Conservation (phyloP, 225 moss, liverwort and hornwort species). For the Climacium dendroides region DNA sequence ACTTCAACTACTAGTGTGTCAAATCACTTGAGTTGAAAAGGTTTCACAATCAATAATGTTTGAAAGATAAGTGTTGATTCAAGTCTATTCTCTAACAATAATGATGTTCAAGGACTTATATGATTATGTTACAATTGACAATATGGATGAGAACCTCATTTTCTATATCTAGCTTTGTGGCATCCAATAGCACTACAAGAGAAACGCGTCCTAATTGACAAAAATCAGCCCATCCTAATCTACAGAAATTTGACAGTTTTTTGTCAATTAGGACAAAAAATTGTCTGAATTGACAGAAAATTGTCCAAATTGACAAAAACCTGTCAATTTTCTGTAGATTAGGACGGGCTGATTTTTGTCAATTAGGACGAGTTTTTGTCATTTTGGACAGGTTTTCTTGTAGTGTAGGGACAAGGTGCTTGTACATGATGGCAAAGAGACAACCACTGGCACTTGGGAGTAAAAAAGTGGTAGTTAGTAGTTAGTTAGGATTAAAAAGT, state of each 20-base stretch:
- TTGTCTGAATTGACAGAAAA: no score
- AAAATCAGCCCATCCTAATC: no score
- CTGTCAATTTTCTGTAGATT: no score
- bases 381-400: no score
- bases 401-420: fast-evolving
- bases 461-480: not conserved
- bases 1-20: fast-evolving
- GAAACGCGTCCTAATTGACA: no score
- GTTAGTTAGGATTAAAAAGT: not conserved
- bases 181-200: no score
- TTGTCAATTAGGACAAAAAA: no score
- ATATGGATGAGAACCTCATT: not conserved
- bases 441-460: fast-evolving
- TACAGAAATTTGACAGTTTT: no score
- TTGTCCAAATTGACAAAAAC: no score
- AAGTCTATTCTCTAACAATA: not conserved
- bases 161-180: not conserved
- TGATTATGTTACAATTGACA: not conserved
- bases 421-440: fast-evolving
- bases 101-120: not conserved
- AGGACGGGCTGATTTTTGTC: no score
- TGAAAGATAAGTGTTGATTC: not conserved
- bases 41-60: not conserved
- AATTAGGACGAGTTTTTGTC: no score
- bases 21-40: not conserved